These are phyloP conservation scores for Cymodocea nodosa DNA, from an alignment of 116 monocot species.

Conservation along the genomic window DNA sequence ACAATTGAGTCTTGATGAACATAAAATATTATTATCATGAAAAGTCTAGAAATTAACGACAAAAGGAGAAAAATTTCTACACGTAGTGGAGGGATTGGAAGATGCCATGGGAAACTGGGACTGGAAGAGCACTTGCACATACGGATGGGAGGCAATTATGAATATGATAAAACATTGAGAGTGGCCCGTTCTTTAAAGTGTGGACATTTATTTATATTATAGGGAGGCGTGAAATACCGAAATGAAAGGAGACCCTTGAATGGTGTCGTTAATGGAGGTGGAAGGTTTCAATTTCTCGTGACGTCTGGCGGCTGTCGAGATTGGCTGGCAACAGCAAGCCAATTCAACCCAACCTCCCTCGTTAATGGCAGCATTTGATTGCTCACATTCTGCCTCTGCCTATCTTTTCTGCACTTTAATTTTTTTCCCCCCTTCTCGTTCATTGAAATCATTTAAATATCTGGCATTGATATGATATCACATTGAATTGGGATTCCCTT, in stretches of 20 bases:
- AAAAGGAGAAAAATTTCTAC: too few relatives aligned
- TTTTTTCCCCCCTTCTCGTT: too few relatives aligned
- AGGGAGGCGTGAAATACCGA: not conserved
- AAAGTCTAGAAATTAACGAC: too few relatives aligned
- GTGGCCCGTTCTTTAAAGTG: too few relatives aligned
- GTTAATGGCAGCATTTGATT: constrained; percentile 1
- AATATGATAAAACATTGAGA: not conserved
- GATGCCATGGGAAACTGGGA: not conserved
- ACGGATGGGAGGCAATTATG: not conserved
- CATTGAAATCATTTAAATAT: too few relatives aligned
- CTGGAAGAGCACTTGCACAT: not conserved
- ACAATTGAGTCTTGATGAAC: too few relatives aligned
- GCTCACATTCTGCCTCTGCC: not conserved
- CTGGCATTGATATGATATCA: too few relatives aligned
- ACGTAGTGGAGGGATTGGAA: not conserved
- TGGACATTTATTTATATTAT: not conserved
- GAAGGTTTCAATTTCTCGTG: not conserved
- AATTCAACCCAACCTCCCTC: not conserved
- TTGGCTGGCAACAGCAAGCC: not conserved
- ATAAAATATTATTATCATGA: too few relatives aligned
- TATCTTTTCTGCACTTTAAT: not conserved
- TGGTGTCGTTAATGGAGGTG: constrained; percentile 2
- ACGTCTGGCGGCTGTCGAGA: not conserved
- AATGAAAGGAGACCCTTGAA: not conserved
- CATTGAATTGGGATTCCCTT: too few relatives aligned